Percentiles rank a stretch among this genome's conserved stretches.
phyloP scores from a whole-genome alignment of 2,329 filamentous ascomycete genomes.

The Aspergillus uvarum region DNA sequence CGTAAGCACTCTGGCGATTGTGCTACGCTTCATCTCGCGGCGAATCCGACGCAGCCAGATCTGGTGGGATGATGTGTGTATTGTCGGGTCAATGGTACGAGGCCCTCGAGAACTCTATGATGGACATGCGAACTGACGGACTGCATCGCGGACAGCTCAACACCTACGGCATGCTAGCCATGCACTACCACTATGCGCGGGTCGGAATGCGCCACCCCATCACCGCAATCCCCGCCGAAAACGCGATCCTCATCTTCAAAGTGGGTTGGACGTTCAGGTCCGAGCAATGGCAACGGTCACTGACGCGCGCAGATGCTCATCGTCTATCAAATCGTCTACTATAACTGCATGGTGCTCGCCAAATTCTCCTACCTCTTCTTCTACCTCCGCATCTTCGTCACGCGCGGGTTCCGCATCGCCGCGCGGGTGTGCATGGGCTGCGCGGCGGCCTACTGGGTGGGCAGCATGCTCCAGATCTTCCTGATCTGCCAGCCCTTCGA shows the following conservation, averaged over 20 bases:
- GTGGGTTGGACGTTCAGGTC: background rate
- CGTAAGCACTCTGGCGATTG: constrained; percentile 25
- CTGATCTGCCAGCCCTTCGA: constrained; percentile 22
- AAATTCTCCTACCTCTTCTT: constrained; percentile 33
- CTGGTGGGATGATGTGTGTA: constrained; percentile 34
- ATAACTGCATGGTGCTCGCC: constrained; percentile 29
- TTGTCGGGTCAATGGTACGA: constrained; percentile 17
- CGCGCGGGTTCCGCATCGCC: constrained; percentile 30
- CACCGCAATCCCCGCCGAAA: constrained; percentile 7
- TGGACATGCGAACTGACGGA: background rate
- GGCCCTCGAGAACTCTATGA: no score
- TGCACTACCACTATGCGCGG: constrained; percentile 21
- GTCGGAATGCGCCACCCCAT: constrained; percentile 20
- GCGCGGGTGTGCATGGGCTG: constrained; percentile 27
- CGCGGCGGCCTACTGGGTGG: constrained; percentile 29
- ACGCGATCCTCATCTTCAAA: constrained; percentile 5
- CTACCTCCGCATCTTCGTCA: constrained; percentile 33
- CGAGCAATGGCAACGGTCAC: background rate
- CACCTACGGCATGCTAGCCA: constrained; percentile 22
- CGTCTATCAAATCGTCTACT: constrained; percentile 28
- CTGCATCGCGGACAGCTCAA: constrained; percentile 3
- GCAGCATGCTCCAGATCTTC: constrained; percentile 31
- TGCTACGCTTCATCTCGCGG: constrained; percentile 31
- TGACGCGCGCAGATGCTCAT: constrained; percentile 17
- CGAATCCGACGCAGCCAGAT: constrained; percentile 27